phyloP scores from a whole-genome alignment of 208 protist species.

The Acanthamoeba healyi region DNA sequence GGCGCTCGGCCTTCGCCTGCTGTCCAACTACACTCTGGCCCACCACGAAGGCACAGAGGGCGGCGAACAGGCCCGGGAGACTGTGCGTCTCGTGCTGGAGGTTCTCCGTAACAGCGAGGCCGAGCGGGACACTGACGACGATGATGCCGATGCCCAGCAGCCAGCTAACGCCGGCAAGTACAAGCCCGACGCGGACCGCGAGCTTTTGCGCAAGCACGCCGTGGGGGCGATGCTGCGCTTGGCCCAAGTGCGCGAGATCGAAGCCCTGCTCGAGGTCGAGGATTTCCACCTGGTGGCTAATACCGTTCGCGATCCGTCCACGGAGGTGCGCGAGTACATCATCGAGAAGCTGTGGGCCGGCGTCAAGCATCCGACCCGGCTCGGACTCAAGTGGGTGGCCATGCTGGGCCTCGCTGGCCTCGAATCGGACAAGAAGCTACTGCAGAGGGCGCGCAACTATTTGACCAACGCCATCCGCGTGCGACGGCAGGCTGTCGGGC shows the following conservation, averaged over 20 bases:
- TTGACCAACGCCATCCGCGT: constrained; percentile 38
- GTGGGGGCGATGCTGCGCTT: constrained; percentile 19
- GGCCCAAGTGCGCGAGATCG: constrained; percentile 36
- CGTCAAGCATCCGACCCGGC: constrained; percentile 7
- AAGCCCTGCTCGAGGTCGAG: constrained; percentile 39
- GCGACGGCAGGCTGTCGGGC: constrained; percentile 8
- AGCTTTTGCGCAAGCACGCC: constrained; percentile 16
- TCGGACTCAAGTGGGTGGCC: constrained; percentile 44
- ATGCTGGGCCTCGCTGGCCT: constrained; percentile 32
- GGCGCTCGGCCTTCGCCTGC: constrained; percentile 44
- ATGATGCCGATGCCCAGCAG: constrained; percentile 21
- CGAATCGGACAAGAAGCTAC: constrained; percentile 15
- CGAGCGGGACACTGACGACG: not conserved
- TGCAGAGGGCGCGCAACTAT: not conserved
- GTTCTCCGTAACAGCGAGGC: not conserved
- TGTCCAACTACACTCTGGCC: constrained; percentile 39
- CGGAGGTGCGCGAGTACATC: constrained; percentile 56
- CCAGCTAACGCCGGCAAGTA: not conserved
- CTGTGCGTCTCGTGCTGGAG: constrained; percentile 12
- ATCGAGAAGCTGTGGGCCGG: constrained; percentile 52
- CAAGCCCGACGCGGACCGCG: not conserved
- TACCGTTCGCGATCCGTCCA: not conserved
- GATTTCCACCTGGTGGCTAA: constrained; percentile 30
- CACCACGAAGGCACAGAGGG: not conserved
- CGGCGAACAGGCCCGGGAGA: not conserved